phyloP scores from a whole-genome alignment of 2,329 filamentous ascomycete genomes.

The Thermoascus crustaceus region DNA sequence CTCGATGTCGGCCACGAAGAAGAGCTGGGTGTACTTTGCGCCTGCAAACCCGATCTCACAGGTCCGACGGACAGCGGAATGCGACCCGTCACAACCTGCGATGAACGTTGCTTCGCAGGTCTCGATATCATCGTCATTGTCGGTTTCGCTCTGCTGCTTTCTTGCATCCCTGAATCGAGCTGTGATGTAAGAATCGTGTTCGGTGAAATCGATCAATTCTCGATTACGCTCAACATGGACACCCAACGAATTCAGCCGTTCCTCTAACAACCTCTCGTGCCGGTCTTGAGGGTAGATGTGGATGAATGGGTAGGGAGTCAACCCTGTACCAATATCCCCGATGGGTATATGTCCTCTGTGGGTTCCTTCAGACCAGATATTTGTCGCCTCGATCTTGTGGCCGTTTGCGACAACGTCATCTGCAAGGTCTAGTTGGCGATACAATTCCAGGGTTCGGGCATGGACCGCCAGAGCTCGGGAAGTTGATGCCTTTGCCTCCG shows the following conservation, averaged over 20 bases:
- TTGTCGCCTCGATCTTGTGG: constrained; percentile 29
- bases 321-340: constrained; percentile 14
- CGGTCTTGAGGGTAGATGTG: constrained; percentile 19
- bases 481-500: constrained; percentile 26
- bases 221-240: constrained; percentile 20
- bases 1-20: constrained; percentile 39
- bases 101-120: constrained; percentile 34
- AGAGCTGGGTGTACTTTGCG: constrained; percentile 36
- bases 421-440: constrained; percentile 38
- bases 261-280: constrained; percentile 23
- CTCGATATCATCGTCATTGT: too few species aligned
- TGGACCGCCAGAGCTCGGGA: constrained; percentile 40
- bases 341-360: constrained; percentile 17
- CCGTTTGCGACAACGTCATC: constrained; percentile 31
- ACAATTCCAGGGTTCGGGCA: constrained; percentile 43
- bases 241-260: constrained; percentile 16
- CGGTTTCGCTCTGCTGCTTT: constrained; percentile 12
- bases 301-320: constrained; percentile 25
- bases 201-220: constrained; percentile 18
- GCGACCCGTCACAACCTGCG: constrained; percentile 47
- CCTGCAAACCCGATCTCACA: constrained; percentile 36
- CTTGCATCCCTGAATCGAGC: constrained; percentile 11
- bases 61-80: constrained; percentile 39
- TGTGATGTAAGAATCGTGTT: constrained; percentile 15
- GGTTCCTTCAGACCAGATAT: constrained; percentile 25